Evolutionary conservation across 139 green algal species (phyloP), one percentile per base, ranked within the genome.

Genomic region (Closterium sp.): DNA sequence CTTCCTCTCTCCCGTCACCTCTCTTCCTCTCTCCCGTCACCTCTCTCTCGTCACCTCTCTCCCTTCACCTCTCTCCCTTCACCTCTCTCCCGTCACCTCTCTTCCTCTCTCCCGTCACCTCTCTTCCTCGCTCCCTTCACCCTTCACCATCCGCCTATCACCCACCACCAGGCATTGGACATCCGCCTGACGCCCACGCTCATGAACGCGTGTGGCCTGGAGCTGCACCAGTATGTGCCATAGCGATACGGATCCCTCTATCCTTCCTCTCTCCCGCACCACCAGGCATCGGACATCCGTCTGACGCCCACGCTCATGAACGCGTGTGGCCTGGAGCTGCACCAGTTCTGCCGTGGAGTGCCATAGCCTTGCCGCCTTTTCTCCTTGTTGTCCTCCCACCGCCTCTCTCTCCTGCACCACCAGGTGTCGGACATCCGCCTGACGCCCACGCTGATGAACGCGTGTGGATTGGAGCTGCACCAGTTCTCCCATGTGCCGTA

Each of bases 221-320:
- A 91, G 10, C 45, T 91, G 24, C 27, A 91, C 45, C 38, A 38
- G 27, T 86, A 38, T 38, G 2, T 3, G 32, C 32, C 32, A 38
- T 38, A 38, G 32, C 32, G 2, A 7, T 38, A 3, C 3, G 2
- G 2, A 2, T 38, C 32, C 2, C 32, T 38, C 32, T 38, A 2
- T 38, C 32, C 32, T 38, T 3, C 32, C 32, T 38, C 32, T 38
- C 3, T 38, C 32, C 3, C 3, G n/a, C 32, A n/a, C n/a, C 32
- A 29, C 21, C 89, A 92, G 89, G 31, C 89, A 19, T 92, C 89
- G 7, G 89, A 92, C 85, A 92, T 92, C 89, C 45, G 89, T 1
- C 45, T 92, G 34, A 92, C 89, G 45, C 89, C 89, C 31, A 87
- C 89, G 84, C 32, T 92, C 3, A 92, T 92, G 89, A 92, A 92